Conservation (phyloP, 2,329 filamentous ascomycete species). For the Fusarium anguioides region DNA sequence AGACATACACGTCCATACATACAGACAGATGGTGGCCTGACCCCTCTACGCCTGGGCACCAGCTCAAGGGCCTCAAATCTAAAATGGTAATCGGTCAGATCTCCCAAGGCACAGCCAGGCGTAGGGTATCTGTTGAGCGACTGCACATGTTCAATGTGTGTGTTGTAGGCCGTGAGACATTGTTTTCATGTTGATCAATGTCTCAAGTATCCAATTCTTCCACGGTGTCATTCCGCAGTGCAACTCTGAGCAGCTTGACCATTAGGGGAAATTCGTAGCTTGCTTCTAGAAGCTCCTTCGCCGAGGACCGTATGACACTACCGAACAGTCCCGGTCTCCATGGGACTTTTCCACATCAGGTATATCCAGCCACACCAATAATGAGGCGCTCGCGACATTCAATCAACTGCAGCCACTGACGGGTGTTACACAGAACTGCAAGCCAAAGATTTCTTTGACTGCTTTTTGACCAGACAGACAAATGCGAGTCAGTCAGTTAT, state of each 20-base stretch:
- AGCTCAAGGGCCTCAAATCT: constrained; percentile 20
- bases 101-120: background rate
- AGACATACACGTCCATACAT: too few relatives aligned
- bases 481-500: constrained; percentile 2
- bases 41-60: background rate
- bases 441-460: constrained; percentile 5
- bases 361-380: background rate
- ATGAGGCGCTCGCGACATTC: too few relatives aligned
- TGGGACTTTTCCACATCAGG: constrained; percentile 5
- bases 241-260: background rate
- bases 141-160: background rate
- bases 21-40: background rate
- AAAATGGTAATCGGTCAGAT: constrained; percentile 25
- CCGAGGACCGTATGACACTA: constrained; percentile 6
- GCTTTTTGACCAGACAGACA: background rate
- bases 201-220: constrained; percentile 1
- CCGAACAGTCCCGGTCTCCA: background rate
- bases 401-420: constrained; percentile 7
- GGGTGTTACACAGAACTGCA: constrained; percentile 12
- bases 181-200: background rate
- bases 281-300: constrained; percentile 22
- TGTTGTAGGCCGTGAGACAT: background rate
- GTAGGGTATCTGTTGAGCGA: background rate
- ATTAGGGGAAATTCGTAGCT: background rate
- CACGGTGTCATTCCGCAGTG: constrained; percentile 1